Evolutionary conservation across 345 rosid species (phyloP), one percentile per base, ranked within the genome.

Genomic region (Corchorus olitorius): DNA sequence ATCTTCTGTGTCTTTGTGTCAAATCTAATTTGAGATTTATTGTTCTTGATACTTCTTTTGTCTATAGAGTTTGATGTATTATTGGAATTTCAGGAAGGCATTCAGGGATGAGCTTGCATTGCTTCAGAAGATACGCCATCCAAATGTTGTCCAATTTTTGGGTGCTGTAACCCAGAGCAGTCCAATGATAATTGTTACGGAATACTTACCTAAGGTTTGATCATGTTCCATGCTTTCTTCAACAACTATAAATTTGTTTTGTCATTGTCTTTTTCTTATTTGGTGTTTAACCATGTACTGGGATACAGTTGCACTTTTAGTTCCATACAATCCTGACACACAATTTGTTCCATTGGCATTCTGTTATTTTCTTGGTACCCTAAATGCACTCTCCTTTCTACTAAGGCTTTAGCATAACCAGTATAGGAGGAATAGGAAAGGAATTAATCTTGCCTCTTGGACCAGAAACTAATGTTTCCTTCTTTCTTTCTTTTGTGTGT

Each of bases 91-190:
- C 88, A 93, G 98, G 78, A 87, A 81, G 55, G 96, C 93, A n/a
- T 93, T 93, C 74, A 83, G 92, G 65, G 96, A 93, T 70, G 96
- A 93, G 83, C 96, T 93, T 63, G 84, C 88, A 5, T 85, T 93
- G 77, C 91, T 93, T 84, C 96, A 93, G 83, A 93, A 88, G 88
- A 83, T 91, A 77, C 94, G 92, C 35, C 96, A 90, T 83, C 98
- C 96, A 19, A 93, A 91, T 81, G 93, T 93, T 69, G 98, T 93
- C 62, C 98, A 91, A 84, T 93, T 93, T 84, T 61, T 91, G 77
- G 94, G 96, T 72, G 98, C 98, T 78, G 94, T 93, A 64, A 93
- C 98, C 46, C 96, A 93, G 78, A 88, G 94, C 81, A 88, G 87
- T 79, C 96, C 94, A 15, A 93, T 93, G 98, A 90, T 90, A 89